phyloP scores from a whole-genome alignment of 306 rosid species.

The Benincasa hispida region DNA sequence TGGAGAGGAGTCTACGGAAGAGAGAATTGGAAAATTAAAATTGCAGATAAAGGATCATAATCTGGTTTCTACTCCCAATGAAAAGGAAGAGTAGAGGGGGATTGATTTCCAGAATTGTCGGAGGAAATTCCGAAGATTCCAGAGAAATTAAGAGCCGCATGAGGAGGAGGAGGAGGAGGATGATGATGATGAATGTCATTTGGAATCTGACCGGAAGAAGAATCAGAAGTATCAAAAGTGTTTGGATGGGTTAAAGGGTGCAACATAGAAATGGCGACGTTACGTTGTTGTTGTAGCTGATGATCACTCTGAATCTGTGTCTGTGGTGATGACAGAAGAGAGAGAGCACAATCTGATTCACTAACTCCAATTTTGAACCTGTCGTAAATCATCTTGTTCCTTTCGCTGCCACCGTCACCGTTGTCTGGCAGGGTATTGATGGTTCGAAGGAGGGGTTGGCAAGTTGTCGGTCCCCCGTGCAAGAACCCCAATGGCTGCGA shows the following conservation, averaged over 20 bases:
- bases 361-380: neutral
- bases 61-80: constrained; percentile 46
- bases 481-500: neutral
- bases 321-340: constrained; percentile 6
- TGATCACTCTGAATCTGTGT: neutral
- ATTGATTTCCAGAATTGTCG: neutral
- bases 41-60: too few species aligned
- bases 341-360: constrained; percentile 10
- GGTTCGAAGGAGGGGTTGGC: neutral
- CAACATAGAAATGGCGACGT: neutral
- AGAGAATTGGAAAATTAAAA: too few species aligned
- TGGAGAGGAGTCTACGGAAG: neutral
- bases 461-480: neutral
- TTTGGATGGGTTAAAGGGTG: neutral
- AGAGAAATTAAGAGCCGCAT: constrained; percentile 16
- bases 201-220: neutral
- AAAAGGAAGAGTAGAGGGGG: constrained; percentile 53
- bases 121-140: constrained; percentile 23
- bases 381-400: constrained; percentile 3
- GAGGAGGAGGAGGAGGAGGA: too few species aligned
- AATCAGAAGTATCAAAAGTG: neutral
- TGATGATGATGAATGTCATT: neutral
- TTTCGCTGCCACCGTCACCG: neutral
- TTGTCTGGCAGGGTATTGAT: neutral
- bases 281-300: neutral